phyloP scores from a whole-genome alignment of 495 filamentous ascomycete species.

The Articulospora tetracladia region DNA sequence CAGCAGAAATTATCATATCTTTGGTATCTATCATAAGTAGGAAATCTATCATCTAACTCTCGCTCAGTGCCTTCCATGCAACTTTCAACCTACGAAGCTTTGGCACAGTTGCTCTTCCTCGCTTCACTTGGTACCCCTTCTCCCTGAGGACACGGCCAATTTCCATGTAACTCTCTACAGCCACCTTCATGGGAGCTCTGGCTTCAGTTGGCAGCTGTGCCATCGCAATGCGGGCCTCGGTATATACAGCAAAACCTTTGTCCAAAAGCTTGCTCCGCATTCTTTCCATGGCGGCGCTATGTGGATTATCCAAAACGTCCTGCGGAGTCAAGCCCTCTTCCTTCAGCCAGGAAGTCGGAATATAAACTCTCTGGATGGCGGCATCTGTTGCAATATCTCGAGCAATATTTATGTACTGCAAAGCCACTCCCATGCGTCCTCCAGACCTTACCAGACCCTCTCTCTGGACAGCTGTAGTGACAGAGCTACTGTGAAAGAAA shows the following conservation, averaged over 20 bases:
- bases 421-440: slow-evolving; percentile 58
- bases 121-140: slow-evolving; percentile 40
- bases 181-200: slow-evolving; percentile 57
- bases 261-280: slow-evolving; percentile 50
- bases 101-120: slow-evolving; percentile 55
- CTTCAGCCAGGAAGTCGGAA: slow-evolving; percentile 57
- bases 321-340: slow-evolving; percentile 47
- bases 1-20: no score
- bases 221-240: slow-evolving; percentile 44
- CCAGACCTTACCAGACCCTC: slow-evolving; percentile 40
- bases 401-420: slow-evolving; percentile 70
- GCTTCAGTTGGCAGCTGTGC: slow-evolving; percentile 50
- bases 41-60: slow-evolving; percentile 8
- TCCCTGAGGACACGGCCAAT: slow-evolving; percentile 56
- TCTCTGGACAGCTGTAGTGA: slow-evolving; percentile 20
- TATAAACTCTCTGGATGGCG: slow-evolving; percentile 54
- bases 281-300: slow-evolving; percentile 32
- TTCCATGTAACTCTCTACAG: slow-evolving; percentile 71
- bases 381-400: slow-evolving; percentile 64
- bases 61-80: slow-evolving; percentile 46
- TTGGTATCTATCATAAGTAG: background rate
- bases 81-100: slow-evolving; percentile 46
- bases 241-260: slow-evolving; percentile 51
- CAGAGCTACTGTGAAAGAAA: slow-evolving; percentile 41
- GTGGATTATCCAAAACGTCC: slow-evolving; percentile 46